Evolutionary conservation across 2,329 filamentous ascomycete species (phyloP), one percentile per base, ranked within the genome.

Genomic region (Dactylonectria macrodidyma): DNA sequence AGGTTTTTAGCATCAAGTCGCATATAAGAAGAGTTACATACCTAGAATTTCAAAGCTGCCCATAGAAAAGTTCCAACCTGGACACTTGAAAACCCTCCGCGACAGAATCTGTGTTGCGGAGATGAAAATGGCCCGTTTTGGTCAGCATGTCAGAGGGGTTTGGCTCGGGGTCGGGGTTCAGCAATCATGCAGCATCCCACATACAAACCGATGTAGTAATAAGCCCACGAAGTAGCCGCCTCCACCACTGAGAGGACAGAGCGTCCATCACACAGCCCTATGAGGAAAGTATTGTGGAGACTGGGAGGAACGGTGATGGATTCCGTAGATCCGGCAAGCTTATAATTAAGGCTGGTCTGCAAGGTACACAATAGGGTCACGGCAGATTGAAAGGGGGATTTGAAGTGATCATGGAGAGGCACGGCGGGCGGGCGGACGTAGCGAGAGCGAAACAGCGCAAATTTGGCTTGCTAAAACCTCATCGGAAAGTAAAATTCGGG

Each of bases 271-370:
- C 36, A 22, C 62, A 60, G 62, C 62, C 62, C 62, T 65, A 56
- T 59, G 51, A 47, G 50, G 38, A 44, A n/a, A 50, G 14, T 59
- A 38, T 24, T 59, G 62, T 65, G 62, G 50, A 56, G 62, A 59
- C 48, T 14, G 26, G 41, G 34, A 12, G 30, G 16, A 30, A 47
- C 47, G 38, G 47, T 48, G 48, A 59, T 48, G 22, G n/a, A 64
- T 36, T 52, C 24, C 55, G 38, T 50, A 60, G 38, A 48, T 24
- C 38, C 50, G 22, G 34, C 41, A 24, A 56, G 50, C 33, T 46
- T 46, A 30, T 60, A 26, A 30, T 30, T 30, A 30, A 36, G 36
- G 22, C n/a, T 38, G 19, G 57, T 30, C 52, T 62, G 51, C 58
- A 66, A 61, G 63, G 63, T 58, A 61, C 63, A 24, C 16, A 5